phyloP scores from a whole-genome alignment of 2,329 filamentous ascomycete genomes.

The Neofusicoccum sp. region DNA sequence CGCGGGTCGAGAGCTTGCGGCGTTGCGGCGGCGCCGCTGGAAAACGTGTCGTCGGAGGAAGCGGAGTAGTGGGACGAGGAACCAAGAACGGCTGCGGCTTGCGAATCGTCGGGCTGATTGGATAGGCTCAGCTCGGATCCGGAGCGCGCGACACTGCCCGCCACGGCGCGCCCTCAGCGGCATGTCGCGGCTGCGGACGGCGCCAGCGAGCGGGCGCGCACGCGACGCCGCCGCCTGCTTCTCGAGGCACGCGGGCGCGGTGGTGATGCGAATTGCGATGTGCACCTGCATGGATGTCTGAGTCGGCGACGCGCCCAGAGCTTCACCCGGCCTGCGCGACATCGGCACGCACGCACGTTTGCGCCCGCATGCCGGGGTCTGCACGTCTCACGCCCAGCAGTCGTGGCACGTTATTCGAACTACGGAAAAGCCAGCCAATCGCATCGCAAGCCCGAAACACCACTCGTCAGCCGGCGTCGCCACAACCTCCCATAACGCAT shows the following conservation, averaged over 20 bases:
- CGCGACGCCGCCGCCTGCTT: background rate
- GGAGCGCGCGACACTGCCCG: slow-evolving; percentile 1
- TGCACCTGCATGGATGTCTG: slow-evolving; percentile 4
- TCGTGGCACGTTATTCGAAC: slow-evolving; percentile 1
- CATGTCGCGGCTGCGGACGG: background rate
- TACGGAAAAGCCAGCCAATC: background rate
- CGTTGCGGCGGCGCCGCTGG: slow-evolving; percentile 8
- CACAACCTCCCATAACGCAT: background rate
- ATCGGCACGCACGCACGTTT: slow-evolving; percentile 1
- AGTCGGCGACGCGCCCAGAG: slow-evolving; percentile 1
- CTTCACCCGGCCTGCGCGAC: background rate
- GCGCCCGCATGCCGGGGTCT: background rate
- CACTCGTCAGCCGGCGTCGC: background rate
- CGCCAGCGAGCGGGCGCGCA: background rate
- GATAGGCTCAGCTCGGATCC: slow-evolving; percentile 14
- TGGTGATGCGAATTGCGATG: slow-evolving; percentile 9
- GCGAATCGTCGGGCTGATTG: slow-evolving; percentile 6
- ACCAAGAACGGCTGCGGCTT: slow-evolving; percentile 8
- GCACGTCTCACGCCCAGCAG: background rate
- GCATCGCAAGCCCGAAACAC: background rate
- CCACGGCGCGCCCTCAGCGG: background rate
- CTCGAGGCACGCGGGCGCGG: background rate
- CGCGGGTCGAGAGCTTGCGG: background rate
- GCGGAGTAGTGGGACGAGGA: slow-evolving; percentile 7
- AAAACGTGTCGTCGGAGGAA: slow-evolving; percentile 16